Percentiles rank a stretch among this genome's conserved stretches.
These are phyloP conservation scores for Stemphylium vesicarium DNA, from an alignment of 2,329 filamentous ascomycete genomes.

Conservation along the genomic window DNA sequence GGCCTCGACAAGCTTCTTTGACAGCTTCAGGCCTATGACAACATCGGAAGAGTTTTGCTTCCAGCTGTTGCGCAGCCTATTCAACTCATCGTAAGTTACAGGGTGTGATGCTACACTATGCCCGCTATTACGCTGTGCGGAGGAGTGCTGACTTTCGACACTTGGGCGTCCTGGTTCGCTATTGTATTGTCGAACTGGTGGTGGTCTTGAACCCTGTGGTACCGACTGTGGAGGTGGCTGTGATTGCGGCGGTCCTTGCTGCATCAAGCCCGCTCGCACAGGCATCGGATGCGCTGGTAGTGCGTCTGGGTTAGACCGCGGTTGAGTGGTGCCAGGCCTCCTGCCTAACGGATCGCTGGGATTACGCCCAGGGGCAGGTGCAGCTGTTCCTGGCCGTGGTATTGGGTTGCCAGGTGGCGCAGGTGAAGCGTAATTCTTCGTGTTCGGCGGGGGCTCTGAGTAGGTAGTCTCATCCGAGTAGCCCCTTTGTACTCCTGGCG, in stretches of 20 bases:
- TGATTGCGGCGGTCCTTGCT: conserved; percentile 32
- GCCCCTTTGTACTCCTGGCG: conserved; percentile 40
- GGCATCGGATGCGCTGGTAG: conserved; percentile 63
- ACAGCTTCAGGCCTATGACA: conserved; percentile 72
- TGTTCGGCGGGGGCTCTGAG: conserved; percentile 45
- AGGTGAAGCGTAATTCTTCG: conserved; percentile 35
- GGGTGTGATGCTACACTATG: conserved; percentile 52
- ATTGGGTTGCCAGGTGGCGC: conserved; percentile 35
- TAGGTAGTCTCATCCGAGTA: conserved; percentile 45
- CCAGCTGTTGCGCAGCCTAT: conserved; percentile 72
- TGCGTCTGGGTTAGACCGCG: conserved; percentile 59
- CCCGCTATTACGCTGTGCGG: conserved; percentile 30
- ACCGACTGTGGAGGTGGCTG: conserved; percentile 34
- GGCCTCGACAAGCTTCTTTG: conserved; percentile 86
- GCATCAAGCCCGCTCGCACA: conserved; percentile 59
- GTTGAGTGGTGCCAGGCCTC: conserved; percentile 50
- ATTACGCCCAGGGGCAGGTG: conserved; percentile 34
- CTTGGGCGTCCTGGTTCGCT: conserved; percentile 47
- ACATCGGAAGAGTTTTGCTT: conserved; percentile 75
- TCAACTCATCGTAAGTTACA: conserved; percentile 80
- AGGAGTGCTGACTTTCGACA: conserved; percentile 33
- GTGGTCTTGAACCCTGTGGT: conserved; percentile 50
- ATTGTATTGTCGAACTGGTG: conserved; percentile 61
- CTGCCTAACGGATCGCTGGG: conserved; percentile 39
- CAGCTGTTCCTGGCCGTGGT: conserved; percentile 41